Percentiles rank a stretch among this genome's conserved stretches.
phyloP scores from a whole-genome alignment of 2,329 filamentous ascomycete genomes.

The Scedosporium minutisporum region DNA sequence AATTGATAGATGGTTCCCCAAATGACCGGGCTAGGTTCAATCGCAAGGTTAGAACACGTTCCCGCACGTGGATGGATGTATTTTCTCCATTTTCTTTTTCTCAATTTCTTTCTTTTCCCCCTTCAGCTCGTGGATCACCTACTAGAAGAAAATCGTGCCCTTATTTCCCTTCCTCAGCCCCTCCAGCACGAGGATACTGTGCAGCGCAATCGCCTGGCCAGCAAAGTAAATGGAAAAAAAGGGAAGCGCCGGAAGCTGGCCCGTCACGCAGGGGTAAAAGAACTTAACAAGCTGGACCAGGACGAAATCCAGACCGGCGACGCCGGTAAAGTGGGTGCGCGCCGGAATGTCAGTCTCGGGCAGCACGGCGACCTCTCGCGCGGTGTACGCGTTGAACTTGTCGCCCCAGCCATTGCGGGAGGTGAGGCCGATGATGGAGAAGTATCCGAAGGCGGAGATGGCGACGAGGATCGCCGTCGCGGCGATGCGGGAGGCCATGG shows the following conservation, averaged over 20 bases:
- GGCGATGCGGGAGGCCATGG: neutral
- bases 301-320: conserved; percentile 11
- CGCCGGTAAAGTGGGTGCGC: conserved; percentile 11
- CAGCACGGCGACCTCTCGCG: neutral
- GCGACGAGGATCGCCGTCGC: neutral
- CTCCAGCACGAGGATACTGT: conserved; percentile 12
- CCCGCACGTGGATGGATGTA: too few species aligned
- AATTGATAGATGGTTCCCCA: conserved; percentile 16
- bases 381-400: neutral
- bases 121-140: neutral
- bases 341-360: neutral
- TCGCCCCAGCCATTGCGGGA: neutral
- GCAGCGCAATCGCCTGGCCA: conserved; percentile 13
- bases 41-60: neutral
- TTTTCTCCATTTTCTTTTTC: too few species aligned
- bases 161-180: conserved; percentile 12
- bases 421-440: conserved; percentile 9
- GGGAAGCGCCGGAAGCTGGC: conserved; percentile 8
- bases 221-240: conserved; percentile 13
- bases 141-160: conserved; percentile 13
- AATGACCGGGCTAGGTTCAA: conserved; percentile 9
- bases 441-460: conserved; percentile 1
- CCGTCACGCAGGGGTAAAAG: conserved; percentile 12
- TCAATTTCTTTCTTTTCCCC: too few species aligned
- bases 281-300: conserved; percentile 11